Evolutionary conservation across 2,329 filamentous ascomycete species (phyloP).

Genomic region (Dothistroma septosporum): DNA sequence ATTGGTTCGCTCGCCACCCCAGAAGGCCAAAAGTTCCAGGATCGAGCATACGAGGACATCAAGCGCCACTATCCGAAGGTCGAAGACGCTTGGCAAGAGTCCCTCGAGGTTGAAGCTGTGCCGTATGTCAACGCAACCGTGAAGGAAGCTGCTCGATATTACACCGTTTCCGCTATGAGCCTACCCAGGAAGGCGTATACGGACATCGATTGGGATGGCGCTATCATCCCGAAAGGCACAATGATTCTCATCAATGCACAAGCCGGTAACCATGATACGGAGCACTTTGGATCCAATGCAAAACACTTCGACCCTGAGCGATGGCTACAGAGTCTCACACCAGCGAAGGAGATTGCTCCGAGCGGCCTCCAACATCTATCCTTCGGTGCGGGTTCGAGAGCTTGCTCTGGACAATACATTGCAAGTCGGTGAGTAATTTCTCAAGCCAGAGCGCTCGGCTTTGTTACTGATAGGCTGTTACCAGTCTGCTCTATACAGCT

Average conservation of each 20-base stretch:
- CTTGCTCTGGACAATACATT: conserved; percentile 51
- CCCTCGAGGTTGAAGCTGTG: conserved; percentile 46
- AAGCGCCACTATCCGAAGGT: conserved; percentile 46
- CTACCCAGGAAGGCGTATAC: conserved; percentile 50
- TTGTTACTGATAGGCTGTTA: conserved; percentile 12
- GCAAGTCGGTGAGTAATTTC: conserved; percentile 34
- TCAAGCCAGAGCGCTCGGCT: background rate
- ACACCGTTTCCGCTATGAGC: conserved; percentile 53
- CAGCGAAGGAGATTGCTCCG: conserved; percentile 33
- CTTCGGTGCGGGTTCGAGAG: conserved; percentile 51
- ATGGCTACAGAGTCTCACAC: conserved; percentile 42
- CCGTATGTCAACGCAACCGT: conserved; percentile 49
- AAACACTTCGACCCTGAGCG: conserved; percentile 48
- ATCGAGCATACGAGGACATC: conserved; percentile 52
- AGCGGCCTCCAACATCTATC: conserved; percentile 43
- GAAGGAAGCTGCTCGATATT: conserved; percentile 52
- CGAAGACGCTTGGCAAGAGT: conserved; percentile 45
- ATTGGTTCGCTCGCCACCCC: conserved; percentile 49
- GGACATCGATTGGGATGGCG: conserved; percentile 48
- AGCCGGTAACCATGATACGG: conserved; percentile 51
- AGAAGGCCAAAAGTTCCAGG: conserved; percentile 50
- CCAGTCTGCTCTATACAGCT: conserved; percentile 47
- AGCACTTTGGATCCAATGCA: conserved; percentile 48
- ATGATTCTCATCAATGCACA: conserved; percentile 56
- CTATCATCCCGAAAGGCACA: conserved; percentile 49